Base-by-base conservation (phyloP, 345 rosid species). In the Kernera saxatilis region DNA sequence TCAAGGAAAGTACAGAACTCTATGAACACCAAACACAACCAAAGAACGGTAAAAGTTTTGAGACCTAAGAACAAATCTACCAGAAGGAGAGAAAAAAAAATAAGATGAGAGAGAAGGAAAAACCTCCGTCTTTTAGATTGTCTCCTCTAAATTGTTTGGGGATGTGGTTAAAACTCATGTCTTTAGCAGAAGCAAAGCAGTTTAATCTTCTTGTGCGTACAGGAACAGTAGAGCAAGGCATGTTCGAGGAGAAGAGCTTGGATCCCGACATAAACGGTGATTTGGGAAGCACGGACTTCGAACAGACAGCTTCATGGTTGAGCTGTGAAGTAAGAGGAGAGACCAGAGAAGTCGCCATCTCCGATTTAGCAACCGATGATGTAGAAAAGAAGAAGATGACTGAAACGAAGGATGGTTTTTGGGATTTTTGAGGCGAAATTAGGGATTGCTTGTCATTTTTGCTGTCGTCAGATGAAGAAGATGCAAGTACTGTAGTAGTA, bases 111-210 rank as follows among this genome's bases (percentile, higher is more conserved):
- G 33, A 68, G 11, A 64, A 48, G 41, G 17, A 85, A 60, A 69
- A 25, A 90, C 98, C 65, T 82, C 91, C 96, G 68, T 86, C 94
- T 72, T 81, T 78, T 77, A 93, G 88, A 63, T 93, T 90, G 45
- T 89, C 83, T 65, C 82, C 73, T 43, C 89, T 81, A 81, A 93
- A 93, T 61, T 84, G 92, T 75, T 84, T 86, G 35, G 98, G 98
- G 36, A 93, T 87, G 54, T 82, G 85, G 72, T 86, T 84, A 49
- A 79, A 36, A 65, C 82, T 72, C 68, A 83, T 72, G 44, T 60
- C 69, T 54, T 74, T 78, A n/a, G 85, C 85, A 43, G 77, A 72
- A 63, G 85, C 80, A 1, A 80, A 54, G 70, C 44, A 76, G 74
- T 29, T 60, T 68, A 72, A 78, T 73, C 73, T 74, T 76, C 68